A percentile compares a stretch with the other conserved stretches of the same genome.
These are phyloP conservation scores for Glycyrrhiza uralensis DNA, from an alignment of 306 rosid species.

Conservation along the genomic window DNA sequence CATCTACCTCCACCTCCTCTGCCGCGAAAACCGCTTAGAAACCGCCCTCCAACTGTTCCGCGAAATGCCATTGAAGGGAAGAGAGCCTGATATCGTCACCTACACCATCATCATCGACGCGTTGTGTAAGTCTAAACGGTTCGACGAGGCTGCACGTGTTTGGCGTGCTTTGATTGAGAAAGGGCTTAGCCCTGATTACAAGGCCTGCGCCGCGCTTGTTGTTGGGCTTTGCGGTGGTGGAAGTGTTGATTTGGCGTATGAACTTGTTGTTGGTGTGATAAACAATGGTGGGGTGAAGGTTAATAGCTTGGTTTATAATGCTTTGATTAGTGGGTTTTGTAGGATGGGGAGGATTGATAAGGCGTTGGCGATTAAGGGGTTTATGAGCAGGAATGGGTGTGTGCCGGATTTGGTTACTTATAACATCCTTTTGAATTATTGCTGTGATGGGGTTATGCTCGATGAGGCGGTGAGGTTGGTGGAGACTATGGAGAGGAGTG, in stretches of 20 bases:
- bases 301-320: constrained; percentile 54
- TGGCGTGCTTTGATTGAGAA: constrained; percentile 57
- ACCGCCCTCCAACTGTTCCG: constrained; percentile 46
- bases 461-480: constrained; percentile 64
- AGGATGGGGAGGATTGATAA: constrained; percentile 59
- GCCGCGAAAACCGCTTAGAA: constrained; percentile 47
- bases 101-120: constrained; percentile 62
- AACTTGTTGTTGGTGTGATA: constrained; percentile 60
- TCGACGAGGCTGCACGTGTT: constrained; percentile 45
- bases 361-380: constrained; percentile 61
- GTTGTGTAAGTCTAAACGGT: constrained; percentile 57
- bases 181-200: constrained; percentile 63
- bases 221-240: constrained; percentile 73
- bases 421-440: constrained; percentile 73
- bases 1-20: constrained; percentile 61
- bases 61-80: constrained; percentile 53
- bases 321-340: constrained; percentile 79
- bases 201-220: constrained; percentile 64
- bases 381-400: constrained; percentile 69
- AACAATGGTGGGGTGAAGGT: constrained; percentile 53
- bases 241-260: constrained; percentile 86
- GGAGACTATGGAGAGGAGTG: constrained; percentile 62
- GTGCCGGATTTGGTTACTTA: constrained; percentile 82
- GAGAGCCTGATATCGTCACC: constrained; percentile 67
- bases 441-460: constrained; percentile 68